Evolutionary conservation across 495 filamentous ascomycete genomes (phyloP), one percentile per base, ranked within the genome.

Genomic region (Pyrenula aspistea): DNA sequence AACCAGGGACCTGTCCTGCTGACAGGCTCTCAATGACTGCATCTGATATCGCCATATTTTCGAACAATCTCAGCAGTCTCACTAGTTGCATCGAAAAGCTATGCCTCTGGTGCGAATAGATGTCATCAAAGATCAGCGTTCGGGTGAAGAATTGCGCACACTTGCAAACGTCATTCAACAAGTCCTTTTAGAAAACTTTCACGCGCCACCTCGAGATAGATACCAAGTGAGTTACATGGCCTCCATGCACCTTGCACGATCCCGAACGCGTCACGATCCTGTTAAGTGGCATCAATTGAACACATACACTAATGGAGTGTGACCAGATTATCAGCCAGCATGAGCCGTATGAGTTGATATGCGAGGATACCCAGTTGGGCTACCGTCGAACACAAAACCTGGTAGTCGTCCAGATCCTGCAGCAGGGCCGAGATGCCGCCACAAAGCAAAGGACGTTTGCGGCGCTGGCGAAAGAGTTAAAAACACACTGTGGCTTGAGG

Each of bases 321-420:
- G 15, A 12, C 48, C 23, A 58, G 58, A 60, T 62, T 25, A 57
- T 62, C 25, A 60, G 53, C n/a, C 58, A 60, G 47, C 60, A 62
- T 25, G 60, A 60, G 48, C 53, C 47, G 12, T 56, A 53, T n/a
- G 58, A 62, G 47, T 22, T 62, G 11, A 60, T 62, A 22, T 62
- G 54, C 49, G 60, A 62, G 22, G 58, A 62, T 49, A 55, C 58
- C 2, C 48, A 53, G n/a, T 50, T 62, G 12, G 58, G 58, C 22
- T 51, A 47, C 36, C 25, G 20, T 10, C 53, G 58, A 10, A 62
- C 36, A 22, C 49, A 60, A 15, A 20, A 60, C 15, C 47, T 60
- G 12, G 58, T 62, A 12, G 51, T 62, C 55, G 49, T 62, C 12
- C 58, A 62, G 52, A 62, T 62, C 42, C 60, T 60, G 25, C 60